phyloP scores from a whole-genome alignment of 2,329 filamentous ascomycete species.

The Trichoderma afroharzianum region DNA sequence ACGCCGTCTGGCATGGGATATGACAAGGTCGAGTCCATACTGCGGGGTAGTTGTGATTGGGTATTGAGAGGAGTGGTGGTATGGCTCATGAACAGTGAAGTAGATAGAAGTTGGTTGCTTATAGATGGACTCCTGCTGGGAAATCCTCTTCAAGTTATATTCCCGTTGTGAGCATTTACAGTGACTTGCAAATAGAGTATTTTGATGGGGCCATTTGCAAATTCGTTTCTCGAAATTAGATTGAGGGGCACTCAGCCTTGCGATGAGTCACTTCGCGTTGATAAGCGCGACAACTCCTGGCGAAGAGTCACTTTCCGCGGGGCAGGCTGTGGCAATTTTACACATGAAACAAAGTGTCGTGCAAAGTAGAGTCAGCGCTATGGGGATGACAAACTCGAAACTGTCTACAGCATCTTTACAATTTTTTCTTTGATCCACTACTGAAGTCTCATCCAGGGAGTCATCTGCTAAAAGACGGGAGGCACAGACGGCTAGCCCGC shows the following conservation, averaged over 20 bases:
- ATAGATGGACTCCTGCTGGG: background rate
- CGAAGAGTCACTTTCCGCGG: background rate
- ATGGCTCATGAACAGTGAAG: background rate
- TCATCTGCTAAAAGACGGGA: background rate
- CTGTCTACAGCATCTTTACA: background rate
- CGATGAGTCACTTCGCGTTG: background rate
- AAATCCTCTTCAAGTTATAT: background rate
- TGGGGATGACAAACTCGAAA: background rate
- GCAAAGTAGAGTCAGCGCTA: background rate
- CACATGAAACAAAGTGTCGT: background rate
- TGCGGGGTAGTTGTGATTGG: background rate
- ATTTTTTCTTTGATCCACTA: background rate
- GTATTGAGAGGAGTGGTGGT: background rate
- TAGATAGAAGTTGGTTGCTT: background rate
- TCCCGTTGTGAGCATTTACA: background rate
- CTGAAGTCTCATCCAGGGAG: background rate
- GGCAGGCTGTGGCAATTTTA: background rate
- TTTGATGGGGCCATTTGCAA: background rate
- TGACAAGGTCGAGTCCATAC: background rate
- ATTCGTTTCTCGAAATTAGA: background rate
- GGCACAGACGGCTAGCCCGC: background rate
- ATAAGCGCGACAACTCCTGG: background rate
- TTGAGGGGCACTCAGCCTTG: background rate
- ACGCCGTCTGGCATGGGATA: slow-evolving; percentile 7
- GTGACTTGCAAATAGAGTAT: background rate